A percentile compares a stretch with the other conserved stretches of the same genome.
Conservation (phyloP, 2,329 filamentous ascomycete genomes). For the Penicillium sp. region DNA sequence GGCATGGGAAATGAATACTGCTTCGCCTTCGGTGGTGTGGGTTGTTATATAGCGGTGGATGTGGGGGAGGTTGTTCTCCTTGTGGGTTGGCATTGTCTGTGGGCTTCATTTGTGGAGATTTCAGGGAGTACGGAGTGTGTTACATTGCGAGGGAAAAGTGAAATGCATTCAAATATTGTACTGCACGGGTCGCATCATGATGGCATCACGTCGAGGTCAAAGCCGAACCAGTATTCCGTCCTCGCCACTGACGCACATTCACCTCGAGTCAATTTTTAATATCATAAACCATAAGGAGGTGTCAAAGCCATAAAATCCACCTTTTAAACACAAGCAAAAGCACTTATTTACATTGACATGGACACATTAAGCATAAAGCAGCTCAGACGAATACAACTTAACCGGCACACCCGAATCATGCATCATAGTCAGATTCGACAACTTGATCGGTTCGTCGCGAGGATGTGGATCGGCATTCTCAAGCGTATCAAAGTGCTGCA, state of each 20-base stretch:
- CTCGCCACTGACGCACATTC: background rate
- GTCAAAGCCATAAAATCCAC: background rate
- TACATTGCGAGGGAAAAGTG: background rate
- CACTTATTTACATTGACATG: background rate
- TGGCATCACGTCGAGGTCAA: background rate
- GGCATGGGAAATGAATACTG: conserved; percentile 33
- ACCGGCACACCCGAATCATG: conserved; percentile 31
- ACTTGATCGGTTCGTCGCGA: conserved; percentile 26
- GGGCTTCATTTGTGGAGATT: background rate
- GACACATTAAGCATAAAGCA: background rate
- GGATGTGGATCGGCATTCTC: conserved; percentile 33
- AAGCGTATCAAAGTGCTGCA: conserved; percentile 36
- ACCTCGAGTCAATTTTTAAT: background rate
- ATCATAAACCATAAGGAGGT: background rate
- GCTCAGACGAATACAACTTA: conserved; percentile 20
- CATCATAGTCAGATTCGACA: conserved; percentile 30
- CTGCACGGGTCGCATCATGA: background rate
- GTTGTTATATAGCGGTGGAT: conserved; percentile 39
- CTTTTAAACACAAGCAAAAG: background rate
- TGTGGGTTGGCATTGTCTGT: conserved; percentile 14
- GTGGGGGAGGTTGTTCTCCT: conserved; percentile 26
- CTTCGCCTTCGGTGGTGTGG: conserved; percentile 34
- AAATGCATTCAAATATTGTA: background rate
- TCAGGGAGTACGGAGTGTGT: background rate
- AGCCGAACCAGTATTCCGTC: background rate